Evolutionary conservation across 1,284 basidiomycete genomes (phyloP), one percentile per base, ranked within the genome.

Genomic region (Xerocomus minutiporus): DNA sequence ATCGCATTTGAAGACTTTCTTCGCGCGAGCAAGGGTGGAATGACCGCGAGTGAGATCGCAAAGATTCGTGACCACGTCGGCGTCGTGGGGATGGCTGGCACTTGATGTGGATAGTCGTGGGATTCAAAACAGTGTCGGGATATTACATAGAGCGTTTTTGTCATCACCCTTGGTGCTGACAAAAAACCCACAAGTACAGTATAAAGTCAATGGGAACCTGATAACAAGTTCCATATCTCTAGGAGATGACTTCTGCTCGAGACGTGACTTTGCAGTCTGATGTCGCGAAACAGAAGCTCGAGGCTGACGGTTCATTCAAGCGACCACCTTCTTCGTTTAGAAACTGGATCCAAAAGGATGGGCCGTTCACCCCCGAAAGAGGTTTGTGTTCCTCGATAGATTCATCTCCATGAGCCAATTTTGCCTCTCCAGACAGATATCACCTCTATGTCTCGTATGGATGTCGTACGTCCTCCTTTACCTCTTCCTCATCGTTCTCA

Each of bases 361-460:
- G 87, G 32, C 75, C 83, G 67, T 96, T 91, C 64, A 73, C 82
- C 46, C 88, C 96, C 1, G 94, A 95, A 71, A 81, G 79, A 70
- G 90, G 93, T 83, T 60, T 59, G 77, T 74, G 4, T 26, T 44
- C 36, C 34, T 8, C 17, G 20, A 40, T 9, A 40, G n/a, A 17
- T 17, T 11, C 9, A 11, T 11, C 3, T 3, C 8, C 20, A 40
- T 40, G 20, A 11, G 9, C 9, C 17, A 39, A 8, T 29, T 3
- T 35, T 8, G 26, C 31, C 34, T 38, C 35, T 41, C 42, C 60
- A 91, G 91, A 80, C 50, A 83, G 93, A 48, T 97, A 97, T 69
- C 90, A 91, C 63, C 88, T 95, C 63, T 94, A 91, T 61, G 89
- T 94, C 53, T 88, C 85, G 5, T 84, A 82, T 61, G 79, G 83